Evolutionary conservation across 768 basidiomycete species (phyloP), one percentile per base, ranked within the genome.

Genomic region (Podaxis carcinomalis): DNA sequence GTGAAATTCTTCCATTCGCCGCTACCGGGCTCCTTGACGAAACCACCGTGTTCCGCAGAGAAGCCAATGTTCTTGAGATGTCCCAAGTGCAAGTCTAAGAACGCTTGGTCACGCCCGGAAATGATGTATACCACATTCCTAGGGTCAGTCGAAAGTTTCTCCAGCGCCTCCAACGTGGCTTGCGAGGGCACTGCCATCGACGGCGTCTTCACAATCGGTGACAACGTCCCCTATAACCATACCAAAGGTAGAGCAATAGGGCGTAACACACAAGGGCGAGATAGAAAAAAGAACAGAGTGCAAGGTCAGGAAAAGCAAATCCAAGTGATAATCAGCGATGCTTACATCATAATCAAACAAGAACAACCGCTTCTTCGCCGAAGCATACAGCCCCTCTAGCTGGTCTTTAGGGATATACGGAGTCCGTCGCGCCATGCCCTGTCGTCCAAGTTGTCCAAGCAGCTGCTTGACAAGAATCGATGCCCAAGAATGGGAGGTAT

Each of bases 401-500:
- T 79, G 75, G 16, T 79, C 79, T 61, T 80, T 78, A 53, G 92
- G 88, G 23, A 98, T 83, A 59, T 87, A 88, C 0, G 96, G 96
- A 32, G 94, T 98, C 68, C 87, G 83, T 52, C 90, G 82, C 1
- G 94, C 90, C 49, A 87, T 86, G 55, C 89, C 88, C 72, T 91
- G 86, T 39, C 84, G 79, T 35, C 88, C 86, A 65, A 97, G 82
- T 69, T 92, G 90, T 47, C 86, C 84, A 51, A 98, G 81, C 7
- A 98, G 82, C 83, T 93, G 89, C 80, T 93, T 91, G 65, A 91
- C 85, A 52, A 98, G 83, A 14, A 92, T 86, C 16, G 91, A 87
- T 11, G 94, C 95, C 96, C 96, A 98, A 27, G 90, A 90, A 64
- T 93, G 91, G n/a, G 89, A 89, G 0, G 96, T 98, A 70, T 98